These are phyloP conservation scores for Monoraphidium neglectum DNA, from an alignment of 139 green algal species.

Conservation along the genomic window DNA sequence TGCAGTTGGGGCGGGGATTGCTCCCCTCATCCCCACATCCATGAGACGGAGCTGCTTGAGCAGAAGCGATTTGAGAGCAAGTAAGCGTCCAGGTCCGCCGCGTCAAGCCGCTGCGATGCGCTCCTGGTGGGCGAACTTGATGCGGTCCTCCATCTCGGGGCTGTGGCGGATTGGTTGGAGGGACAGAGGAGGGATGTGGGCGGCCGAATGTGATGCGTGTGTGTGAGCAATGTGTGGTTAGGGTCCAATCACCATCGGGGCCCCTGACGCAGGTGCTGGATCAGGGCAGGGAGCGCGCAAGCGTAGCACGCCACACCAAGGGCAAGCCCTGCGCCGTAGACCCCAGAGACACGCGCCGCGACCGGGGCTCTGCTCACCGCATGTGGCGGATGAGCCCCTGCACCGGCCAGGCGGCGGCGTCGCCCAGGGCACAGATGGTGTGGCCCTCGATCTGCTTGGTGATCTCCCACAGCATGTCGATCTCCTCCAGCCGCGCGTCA, in stretches of 20 bases:
- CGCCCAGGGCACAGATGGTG: constrained; percentile 98
- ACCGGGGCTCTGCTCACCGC: constrained; percentile 51
- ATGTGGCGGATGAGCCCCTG: constrained; percentile 98
- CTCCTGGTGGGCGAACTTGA: constrained; percentile 25
- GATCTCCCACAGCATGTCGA: constrained; percentile 98
- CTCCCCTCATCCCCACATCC: too few species aligned
- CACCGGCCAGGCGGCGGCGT: constrained; percentile 96
- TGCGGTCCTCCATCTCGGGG: constrained; percentile 64
- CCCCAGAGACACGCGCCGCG: constrained; percentile 71
- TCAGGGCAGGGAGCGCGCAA: neutral
- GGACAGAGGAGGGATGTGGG: neutral
- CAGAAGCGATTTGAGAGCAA: too few species aligned
- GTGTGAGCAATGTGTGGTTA: neutral
- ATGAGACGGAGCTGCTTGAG: too few species aligned
- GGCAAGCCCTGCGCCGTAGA: constrained; percentile 50
- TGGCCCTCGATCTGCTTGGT: constrained; percentile 95
- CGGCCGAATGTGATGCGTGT: constrained; percentile 19
- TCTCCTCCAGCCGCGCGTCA: constrained; percentile 92
- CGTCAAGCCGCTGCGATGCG: constrained; percentile 26
- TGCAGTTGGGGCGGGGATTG: too few species aligned
- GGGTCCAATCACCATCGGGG: neutral
- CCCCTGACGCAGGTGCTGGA: neutral
- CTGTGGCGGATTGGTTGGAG: neutral
- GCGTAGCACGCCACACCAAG: neutral
- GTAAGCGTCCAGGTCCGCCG: too few species aligned